Evolutionary conservation across 225 moss, liverwort and hornwort species (phyloP), one percentile per base, ranked within the genome.

Genomic region (Pleurozium schreberi): DNA sequence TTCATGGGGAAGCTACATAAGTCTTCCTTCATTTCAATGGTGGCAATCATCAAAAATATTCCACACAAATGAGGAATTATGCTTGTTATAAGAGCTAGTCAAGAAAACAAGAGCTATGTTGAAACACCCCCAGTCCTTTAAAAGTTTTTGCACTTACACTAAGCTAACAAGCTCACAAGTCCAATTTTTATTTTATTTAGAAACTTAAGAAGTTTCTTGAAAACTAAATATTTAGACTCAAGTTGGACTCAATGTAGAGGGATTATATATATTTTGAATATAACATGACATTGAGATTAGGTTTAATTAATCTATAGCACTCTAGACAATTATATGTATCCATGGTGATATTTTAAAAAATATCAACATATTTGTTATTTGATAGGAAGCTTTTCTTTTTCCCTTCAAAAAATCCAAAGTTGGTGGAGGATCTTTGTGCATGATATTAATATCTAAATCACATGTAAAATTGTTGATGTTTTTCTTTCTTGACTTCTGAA

Each of bases 231-330:
- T 9, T 77, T 36, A 14, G 38, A 1, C 3, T 53, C 23, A 75
- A 52, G 21, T 0, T 21, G 1, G 1, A 22, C 0, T 36, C 0
- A 14, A 0, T 14, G 31, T 77, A 22, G 5, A 36, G 1, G 23
- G 1, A 53, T 34, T 1, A 33, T 34, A 76, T 52, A 49, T 14
- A 8, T 52, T 76, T 36, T 52, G 6, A 52, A 8, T 36, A 3
- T 2, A 76, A 76, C 0, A 9, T 23, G 4, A 23, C 36, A 23
- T 8, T 22, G 4, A 14, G 2, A 34, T 23, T 23, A 36, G 6
- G 0, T 36, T 53, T 8, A 36, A 52, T 36, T 77, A 36, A 2
- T 36, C 23, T 36, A 14, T 12, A 1, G 8, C 2, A 2, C 2
- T 33, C 3, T 8, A 34, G 1, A 13, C 8, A 22, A 3, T 8